Evolutionary conservation across 192 early-diverging fungal species (phyloP), one percentile per base, ranked within the genome.

Genomic region (Geranomyces michiganensis): DNA sequence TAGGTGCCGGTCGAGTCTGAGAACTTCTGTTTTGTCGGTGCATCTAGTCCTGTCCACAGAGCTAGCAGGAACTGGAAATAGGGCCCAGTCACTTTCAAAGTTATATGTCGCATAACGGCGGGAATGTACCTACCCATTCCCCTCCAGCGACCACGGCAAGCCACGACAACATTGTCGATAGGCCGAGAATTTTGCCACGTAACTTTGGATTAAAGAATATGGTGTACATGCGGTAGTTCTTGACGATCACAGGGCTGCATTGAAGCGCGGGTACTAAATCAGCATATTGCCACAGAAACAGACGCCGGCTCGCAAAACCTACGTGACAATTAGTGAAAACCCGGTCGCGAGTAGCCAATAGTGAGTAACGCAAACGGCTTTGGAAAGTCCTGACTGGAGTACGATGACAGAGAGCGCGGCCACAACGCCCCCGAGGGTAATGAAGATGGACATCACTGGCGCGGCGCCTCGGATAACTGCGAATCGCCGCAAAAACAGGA

Each of bases 161-260:
- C 22, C 30, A 60, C 19, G 27, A 30, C 24, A 60, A 60, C 31
- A 32, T 60, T 31, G 58, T 32, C 30, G 26, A 24, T 17, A 31
- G 7, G 6, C 31, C 30, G 22, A 60, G 58, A 17, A 29, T n/a
- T 7, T 26, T 60, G 17, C 58, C 58, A n/a, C 58, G 58, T 29
- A 60, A 29, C 31, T 32, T 60, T 17, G 58, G 58, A 32, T 60
- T 60, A 26, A 32, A 60, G 31, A 60, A 60, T 24, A 60, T 60
- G 5, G 15, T 26, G 31, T 60, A 60, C 15, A 60, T 24, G 17
- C 58, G 58, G 58, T 31, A 60, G 58, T 60, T 60, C 58, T 60
- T 60, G 31, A 60, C 58, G 29, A 60, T n/a, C 15, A 32, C 58
- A 17, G 27, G 31, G 15, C 58, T 60, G 30, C 36, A 41, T 7